Percentiles rank a stretch among this genome's conserved stretches.
Evolutionary conservation across 1,139 yeast species (phyloP).

Genomic region (Lodderomyces margitis): DNA sequence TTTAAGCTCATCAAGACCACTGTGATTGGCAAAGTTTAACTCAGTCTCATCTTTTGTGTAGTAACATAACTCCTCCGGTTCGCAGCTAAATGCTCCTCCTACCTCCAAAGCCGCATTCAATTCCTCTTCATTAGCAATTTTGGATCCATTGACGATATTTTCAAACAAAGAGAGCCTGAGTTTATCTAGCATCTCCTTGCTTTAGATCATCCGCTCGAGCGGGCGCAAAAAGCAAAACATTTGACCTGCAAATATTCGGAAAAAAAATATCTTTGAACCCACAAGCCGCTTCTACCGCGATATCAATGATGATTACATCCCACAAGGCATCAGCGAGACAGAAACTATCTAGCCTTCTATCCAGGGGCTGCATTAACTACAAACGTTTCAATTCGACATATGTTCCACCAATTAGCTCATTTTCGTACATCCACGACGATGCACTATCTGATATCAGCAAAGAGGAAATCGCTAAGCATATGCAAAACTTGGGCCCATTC

Average conservation of each 20-base stretch:
- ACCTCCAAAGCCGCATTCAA: neutral
- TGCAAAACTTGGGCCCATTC: constrained; percentile 42
- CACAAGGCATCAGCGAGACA: neutral
- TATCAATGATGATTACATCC: neutral
- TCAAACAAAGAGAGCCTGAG: constrained; percentile 12
- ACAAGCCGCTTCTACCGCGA: neutral
- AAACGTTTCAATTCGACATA: constrained; percentile 7
- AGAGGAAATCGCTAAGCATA: constrained; percentile 40
- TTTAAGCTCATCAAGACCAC: constrained; percentile 11
- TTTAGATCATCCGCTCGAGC: neutral
- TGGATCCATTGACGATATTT: constrained; percentile 6
- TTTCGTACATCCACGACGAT: constrained; percentile 32
- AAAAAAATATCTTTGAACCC: neutral
- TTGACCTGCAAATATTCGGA: no score
- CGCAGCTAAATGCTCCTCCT: constrained; percentile 1
- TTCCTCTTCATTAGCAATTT: constrained; percentile 4
- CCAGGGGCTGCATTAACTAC: neutral
- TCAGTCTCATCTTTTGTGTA: constrained; percentile 9
- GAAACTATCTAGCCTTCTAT: neutral
- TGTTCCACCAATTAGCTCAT: constrained; percentile 21
- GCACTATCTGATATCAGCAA: constrained; percentile 31
- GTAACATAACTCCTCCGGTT: constrained; percentile 10
- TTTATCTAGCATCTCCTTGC: constrained; percentile 10
- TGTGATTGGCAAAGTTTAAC: constrained; percentile 7
- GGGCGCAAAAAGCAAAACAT: no score